A percentile compares a stretch with the other conserved stretches of the same genome.
Conservation (phyloP, 2,329 filamentous ascomycete genomes). For the Rugonectria rugulosa region DNA sequence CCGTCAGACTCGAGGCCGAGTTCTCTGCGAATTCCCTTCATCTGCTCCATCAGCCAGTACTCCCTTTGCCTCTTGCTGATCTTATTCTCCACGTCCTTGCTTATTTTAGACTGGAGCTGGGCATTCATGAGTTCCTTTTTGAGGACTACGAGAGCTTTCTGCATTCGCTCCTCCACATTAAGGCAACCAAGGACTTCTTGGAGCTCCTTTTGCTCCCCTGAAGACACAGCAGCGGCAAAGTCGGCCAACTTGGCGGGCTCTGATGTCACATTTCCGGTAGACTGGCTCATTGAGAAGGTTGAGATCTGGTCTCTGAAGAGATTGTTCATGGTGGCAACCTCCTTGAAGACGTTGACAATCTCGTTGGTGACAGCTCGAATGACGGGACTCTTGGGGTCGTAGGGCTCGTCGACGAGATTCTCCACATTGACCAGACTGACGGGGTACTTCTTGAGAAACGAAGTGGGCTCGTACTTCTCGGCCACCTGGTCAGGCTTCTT, state of each 20-base stretch:
- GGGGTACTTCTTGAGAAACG: slow-evolving; percentile 88
- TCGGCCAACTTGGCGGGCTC: slow-evolving; percentile 96
- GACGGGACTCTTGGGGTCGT: slow-evolving; percentile 87
- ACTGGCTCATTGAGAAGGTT: slow-evolving; percentile 95
- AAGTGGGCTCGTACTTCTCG: slow-evolving; percentile 81
- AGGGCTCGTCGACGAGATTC: slow-evolving; percentile 87
- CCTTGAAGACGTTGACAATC: slow-evolving; percentile 98
- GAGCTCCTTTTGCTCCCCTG: slow-evolving; percentile 88
- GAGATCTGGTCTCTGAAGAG: slow-evolving; percentile 97
- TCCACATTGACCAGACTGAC: slow-evolving; percentile 96
- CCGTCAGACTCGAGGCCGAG: slow-evolving; percentile 96
- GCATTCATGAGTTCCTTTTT: slow-evolving; percentile 99
- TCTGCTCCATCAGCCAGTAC: slow-evolving; percentile 99
- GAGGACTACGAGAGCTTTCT: slow-evolving; percentile 88
- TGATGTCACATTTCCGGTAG: slow-evolving; percentile 91
- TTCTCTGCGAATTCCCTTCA: slow-evolving; percentile 97
- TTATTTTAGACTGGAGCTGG: slow-evolving; percentile 95
- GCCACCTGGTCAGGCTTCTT: slow-evolving; percentile 58
- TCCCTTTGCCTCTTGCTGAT: slow-evolving; percentile 97
- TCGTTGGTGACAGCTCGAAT: slow-evolving; percentile 95
- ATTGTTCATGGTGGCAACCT: slow-evolving; percentile 91
- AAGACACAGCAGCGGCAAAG: slow-evolving; percentile 96
- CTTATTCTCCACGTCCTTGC: slow-evolving; percentile 96
- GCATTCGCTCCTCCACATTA: slow-evolving; percentile 90
- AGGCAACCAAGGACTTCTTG: slow-evolving; percentile 90